Evolutionary conservation across 441 rosid genomes (phyloP).

Genomic region (Geranium incanum): DNA sequence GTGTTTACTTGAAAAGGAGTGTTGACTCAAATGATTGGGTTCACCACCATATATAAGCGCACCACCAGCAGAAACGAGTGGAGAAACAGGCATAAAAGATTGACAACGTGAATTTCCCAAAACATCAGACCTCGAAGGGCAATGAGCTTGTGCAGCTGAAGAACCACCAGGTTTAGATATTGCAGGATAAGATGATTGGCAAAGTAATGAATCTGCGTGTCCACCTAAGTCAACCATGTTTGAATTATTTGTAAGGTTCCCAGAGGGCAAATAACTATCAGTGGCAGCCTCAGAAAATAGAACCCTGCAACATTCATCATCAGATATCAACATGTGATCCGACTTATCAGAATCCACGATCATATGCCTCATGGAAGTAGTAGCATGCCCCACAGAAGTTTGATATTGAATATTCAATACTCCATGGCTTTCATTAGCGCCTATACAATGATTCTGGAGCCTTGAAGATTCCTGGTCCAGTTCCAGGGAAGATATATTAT

Average conservation of each 20-base stretch:
- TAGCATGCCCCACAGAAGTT: constrained; percentile 36
- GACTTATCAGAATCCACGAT: constrained; percentile 31
- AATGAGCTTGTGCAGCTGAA: constrained; percentile 33
- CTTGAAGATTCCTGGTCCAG: constrained; percentile 41
- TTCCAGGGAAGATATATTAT: constrained; percentile 45
- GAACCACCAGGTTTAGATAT: constrained; percentile 34
- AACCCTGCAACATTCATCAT: constrained; percentile 82
- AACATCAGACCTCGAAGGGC: constrained; percentile 37
- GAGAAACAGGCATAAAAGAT: constrained; percentile 37
- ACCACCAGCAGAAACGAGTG: constrained; percentile 32
- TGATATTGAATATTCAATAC: constrained; percentile 36
- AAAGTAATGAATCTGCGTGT: constrained; percentile 31
- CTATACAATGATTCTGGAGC: constrained; percentile 35
- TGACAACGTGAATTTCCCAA: constrained; percentile 36
- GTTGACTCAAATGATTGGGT: constrained; percentile 33
- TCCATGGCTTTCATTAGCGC: constrained; percentile 39
- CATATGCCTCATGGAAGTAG: constrained; percentile 37
- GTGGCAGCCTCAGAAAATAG: constrained; percentile 54
- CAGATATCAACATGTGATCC: constrained; percentile 56
- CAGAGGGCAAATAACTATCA: constrained; percentile 35
- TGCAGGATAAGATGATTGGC: constrained; percentile 33
- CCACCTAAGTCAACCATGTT: constrained; percentile 33
- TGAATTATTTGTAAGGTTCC: constrained; percentile 33
- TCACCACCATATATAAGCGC: constrained; percentile 30
- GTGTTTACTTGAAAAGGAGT: constrained; percentile 38